Evolutionary conservation across 75 land plant species (phyloP), one percentile per base, ranked within the genome.

Genomic region (Pseudotsuga menziesii): DNA sequence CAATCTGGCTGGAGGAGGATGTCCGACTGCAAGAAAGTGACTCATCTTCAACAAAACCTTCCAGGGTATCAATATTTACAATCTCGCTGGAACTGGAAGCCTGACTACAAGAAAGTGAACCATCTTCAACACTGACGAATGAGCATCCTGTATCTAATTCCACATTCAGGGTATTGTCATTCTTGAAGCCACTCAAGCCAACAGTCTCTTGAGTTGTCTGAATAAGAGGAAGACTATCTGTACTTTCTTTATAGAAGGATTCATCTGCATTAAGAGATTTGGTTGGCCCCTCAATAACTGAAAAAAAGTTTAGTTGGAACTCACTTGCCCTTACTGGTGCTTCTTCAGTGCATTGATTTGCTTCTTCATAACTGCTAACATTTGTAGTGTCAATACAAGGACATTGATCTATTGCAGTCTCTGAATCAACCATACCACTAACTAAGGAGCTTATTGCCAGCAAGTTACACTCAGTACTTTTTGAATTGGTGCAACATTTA

Each of bases 1-100:
- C 72, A 36, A 66, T 66, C 70, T 66, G 70, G 39, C 72, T 27
- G 52, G 72, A 39, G 44, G 11, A 36, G 72, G 72, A 67, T 1
- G 27, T 9, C 2, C 63, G 14, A 67, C 32, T 67, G 39, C 52
- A 44, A 44, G 48, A 44, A 44, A 44, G 48, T 44, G 48, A 44
- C 48, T 44, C 48, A 39, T 39, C 41, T 4, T 39, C 41, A 39
- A 66, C 70, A 29, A 66, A 20, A 66, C 44, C 44, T 36, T 66
- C 70, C 70, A 66, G 19, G 20, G 41, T 17, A 36, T 66, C n/a
- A 36, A 41, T 66, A 39, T 66, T 41, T 11, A 66, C 70, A 35
- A 64, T 64, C 39, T 64, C 19, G 32, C 70, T 13, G 48, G 70
- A 36, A n/a, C n/a, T 66, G 70, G 70, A 66, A 4, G 26, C 19